Base-by-base conservation (phyloP, 2,329 filamentous ascomycete genomes). In the Paracoccidioides lutzii region DNA sequence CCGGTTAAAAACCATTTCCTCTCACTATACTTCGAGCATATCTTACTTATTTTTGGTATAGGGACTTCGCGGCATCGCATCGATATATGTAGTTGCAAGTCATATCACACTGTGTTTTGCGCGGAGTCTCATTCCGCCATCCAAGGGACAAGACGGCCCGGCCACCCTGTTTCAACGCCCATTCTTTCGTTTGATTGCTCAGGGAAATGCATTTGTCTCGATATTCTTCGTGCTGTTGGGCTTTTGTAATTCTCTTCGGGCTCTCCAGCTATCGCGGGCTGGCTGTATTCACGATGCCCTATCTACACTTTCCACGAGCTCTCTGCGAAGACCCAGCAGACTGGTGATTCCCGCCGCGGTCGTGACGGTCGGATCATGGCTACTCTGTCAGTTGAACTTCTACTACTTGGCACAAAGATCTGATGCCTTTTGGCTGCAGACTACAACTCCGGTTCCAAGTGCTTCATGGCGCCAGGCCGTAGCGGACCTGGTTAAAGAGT, bases 201-300 rank as follows among this genome's bases (percentile, higher is more conserved):
- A 82, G 63, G 81, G 83, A 28, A 77, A 83, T 14, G 79, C 81
- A 48, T 83, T 82, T 67, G 83, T 85, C 2, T 78, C 81, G 12
- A 81, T 85, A 59, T 85, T 85, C 68, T 78, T 83, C 63, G 74
- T 85, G 49, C 80, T 84, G 42, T 81, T 81, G 28, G 81, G 81
- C 56, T 84, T 82, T 62, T 81, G 83, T 53, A 83, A 82, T 68
- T 77, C 79, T 3, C 73, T 83, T 53, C 82, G 83, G 62, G 79
- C 81, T 14, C 75, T 84, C 57, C 74, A 76, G 54, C 75, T 79
- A 53, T 77, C 73, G 62, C 75, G 78, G 54, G 70, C 77, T 37
- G 80, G 79, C 53, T 75, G 79, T 60, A 74, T 75, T 55, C 75
- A 79, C 44, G 73, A 72, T 0, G 79, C 80, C 10, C 77, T 81